Evolutionary conservation across 2,329 filamentous ascomycete species (phyloP).

Genomic region (Diaporthe citriasiana): DNA sequence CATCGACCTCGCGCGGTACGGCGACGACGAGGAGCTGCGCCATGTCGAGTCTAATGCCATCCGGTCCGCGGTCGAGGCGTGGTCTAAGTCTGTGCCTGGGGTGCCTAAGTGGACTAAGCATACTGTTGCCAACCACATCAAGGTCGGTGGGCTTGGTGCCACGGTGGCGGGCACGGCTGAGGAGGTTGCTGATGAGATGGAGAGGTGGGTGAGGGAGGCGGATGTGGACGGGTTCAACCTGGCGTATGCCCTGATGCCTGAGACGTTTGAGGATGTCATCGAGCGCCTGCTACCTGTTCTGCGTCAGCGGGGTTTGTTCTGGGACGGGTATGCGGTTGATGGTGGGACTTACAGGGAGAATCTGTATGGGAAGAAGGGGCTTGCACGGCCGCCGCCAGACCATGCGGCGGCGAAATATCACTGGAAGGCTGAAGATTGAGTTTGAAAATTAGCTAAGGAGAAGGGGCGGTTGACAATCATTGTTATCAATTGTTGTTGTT

Average conservation of each 20-base stretch:
- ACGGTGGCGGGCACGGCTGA: slow-evolving; percentile 40
- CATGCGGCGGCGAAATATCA: slow-evolving; percentile 36
- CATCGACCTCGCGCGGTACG: slow-evolving; percentile 72
- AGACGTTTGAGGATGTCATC: slow-evolving; percentile 77
- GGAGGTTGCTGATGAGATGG: slow-evolving; percentile 41
- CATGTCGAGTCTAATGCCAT: slow-evolving; percentile 74
- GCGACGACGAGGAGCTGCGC: slow-evolving; percentile 73
- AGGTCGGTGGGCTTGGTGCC: slow-evolving; percentile 44
- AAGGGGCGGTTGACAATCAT: too few species aligned
- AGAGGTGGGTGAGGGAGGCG: slow-evolving; percentile 40
- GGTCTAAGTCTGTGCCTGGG: slow-evolving; percentile 55
- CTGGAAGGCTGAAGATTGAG: slow-evolving; percentile 43
- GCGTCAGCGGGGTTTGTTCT: slow-evolving; percentile 69
- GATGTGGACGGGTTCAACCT: slow-evolving; percentile 42
- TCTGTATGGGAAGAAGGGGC: slow-evolving; percentile 64
- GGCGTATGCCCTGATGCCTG: slow-evolving; percentile 77
- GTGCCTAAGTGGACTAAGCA: slow-evolving; percentile 43
- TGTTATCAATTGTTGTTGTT: background rate
- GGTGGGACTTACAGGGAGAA: slow-evolving; percentile 74
- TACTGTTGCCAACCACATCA: slow-evolving; percentile 44
- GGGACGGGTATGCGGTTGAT: slow-evolving; percentile 66
- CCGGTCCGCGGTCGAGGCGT: slow-evolving; percentile 63
- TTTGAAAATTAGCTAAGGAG: background rate
- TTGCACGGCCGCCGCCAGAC: slow-evolving; percentile 33
- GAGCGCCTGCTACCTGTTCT: slow-evolving; percentile 77